Evolutionary conservation across 75 land plant genomes (phyloP).

Genomic region (Pseudotsuga menziesii): DNA sequence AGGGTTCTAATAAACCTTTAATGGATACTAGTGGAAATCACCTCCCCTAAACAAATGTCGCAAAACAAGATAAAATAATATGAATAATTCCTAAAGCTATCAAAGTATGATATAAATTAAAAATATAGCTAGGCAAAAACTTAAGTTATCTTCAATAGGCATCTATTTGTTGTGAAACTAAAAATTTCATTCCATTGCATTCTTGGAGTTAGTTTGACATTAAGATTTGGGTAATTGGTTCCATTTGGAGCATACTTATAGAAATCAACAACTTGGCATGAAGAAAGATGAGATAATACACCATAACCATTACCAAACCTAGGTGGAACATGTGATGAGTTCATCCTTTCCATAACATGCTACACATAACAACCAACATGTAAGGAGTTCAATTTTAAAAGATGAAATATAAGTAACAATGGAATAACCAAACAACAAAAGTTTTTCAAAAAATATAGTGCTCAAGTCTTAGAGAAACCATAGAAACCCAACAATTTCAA

Average conservation of each 20-base stretch:
- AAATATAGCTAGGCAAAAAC: conserved; percentile 25
- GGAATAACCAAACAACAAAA: too few species aligned
- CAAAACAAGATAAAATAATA: too few species aligned
- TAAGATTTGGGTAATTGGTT: not conserved
- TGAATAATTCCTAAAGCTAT: too few species aligned
- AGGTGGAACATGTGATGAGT: not conserved
- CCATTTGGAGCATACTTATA: conserved; percentile 6
- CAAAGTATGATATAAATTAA: too few species aligned
- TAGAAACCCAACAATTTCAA: too few species aligned
- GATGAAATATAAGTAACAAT: too few species aligned
- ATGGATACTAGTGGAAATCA: too few species aligned
- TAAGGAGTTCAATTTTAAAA: not conserved
- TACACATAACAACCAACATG: not conserved
- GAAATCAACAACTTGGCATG: not conserved
- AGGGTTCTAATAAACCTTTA: too few species aligned
- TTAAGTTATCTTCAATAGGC: conserved; percentile 36
- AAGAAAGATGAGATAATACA: not conserved
- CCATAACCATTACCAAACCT: not conserved
- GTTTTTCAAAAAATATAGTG: too few species aligned
- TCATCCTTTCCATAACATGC: not conserved
- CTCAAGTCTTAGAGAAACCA: not conserved
- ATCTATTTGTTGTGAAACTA: conserved; percentile 1
- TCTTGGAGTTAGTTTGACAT: not conserved
- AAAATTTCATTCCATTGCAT: not conserved
- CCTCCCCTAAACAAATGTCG: too few species aligned